Evolutionary conservation across 768 basidiomycete genomes (phyloP).

Genomic region (Tricholomella constricta): DNA sequence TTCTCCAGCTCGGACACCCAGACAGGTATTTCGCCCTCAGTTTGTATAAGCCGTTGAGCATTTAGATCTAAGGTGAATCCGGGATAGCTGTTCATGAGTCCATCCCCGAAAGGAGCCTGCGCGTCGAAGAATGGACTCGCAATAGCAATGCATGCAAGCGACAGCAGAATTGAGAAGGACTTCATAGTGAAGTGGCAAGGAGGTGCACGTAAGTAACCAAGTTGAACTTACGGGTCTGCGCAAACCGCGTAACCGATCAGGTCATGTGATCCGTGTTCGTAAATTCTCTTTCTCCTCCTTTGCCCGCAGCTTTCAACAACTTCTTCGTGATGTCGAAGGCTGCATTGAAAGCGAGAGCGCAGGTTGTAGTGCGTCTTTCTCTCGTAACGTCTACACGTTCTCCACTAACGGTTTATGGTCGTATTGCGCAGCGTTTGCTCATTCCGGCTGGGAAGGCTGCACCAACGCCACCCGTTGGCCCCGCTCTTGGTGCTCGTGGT

Average conservation of each 20-base stretch:
- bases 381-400: background rate
- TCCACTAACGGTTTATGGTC: constrained; percentile 13
- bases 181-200: constrained; percentile 43
- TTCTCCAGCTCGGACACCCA: constrained; percentile 93
- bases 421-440: constrained; percentile 65
- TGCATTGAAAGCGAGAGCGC: constrained; percentile 60
- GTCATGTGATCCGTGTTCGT: constrained; percentile 9
- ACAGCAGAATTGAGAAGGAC: constrained; percentile 43
- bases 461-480: constrained; percentile 94
- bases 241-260: background rate
- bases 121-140: constrained; percentile 41
- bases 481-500: constrained; percentile 95
- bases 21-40: constrained; percentile 67
- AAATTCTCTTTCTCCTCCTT: constrained; percentile 5
- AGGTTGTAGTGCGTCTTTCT: constrained; percentile 66
- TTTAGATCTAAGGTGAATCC: constrained; percentile 76
- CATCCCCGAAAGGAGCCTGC: constrained; percentile 41
- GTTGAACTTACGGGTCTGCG: background rate
- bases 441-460: constrained; percentile 94
- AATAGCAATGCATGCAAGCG: constrained; percentile 43
- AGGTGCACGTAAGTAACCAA: background rate
- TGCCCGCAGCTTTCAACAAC: background rate
- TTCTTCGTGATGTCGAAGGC: constrained; percentile 67
- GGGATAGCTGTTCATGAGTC: constrained; percentile 35
- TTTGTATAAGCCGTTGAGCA: constrained; percentile 72